Base-by-base conservation (phyloP, 2,329 filamentous ascomycete species). In the Tolypocladium capitatum region DNA sequence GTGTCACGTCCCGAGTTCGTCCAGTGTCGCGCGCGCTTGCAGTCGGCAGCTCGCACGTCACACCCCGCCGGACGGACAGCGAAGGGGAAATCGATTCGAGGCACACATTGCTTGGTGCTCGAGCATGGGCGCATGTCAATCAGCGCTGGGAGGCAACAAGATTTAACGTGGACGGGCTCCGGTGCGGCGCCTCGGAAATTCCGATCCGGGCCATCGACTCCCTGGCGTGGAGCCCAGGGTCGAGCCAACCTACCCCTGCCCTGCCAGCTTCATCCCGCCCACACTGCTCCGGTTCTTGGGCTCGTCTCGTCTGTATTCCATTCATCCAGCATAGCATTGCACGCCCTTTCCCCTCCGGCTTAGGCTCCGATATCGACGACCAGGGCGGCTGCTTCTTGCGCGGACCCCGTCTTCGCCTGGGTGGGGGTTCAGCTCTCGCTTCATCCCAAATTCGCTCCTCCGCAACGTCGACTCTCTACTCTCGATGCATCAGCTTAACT, bases 121-220 rank as follows among this genome's bases (percentile, higher is more conserved):
- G n/a, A n/a, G 5, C 10, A 18, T n/a, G 34, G 34, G 33, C 11
- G 9, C n/a, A n/a, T 13, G 18, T n/a, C n/a, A n/a, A n/a, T 21
- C n/a, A 6, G 34, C 34, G 6, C 18, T 20, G n/a, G 18, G 9
- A 13, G 13, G 24, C 24, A 24, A 24, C 24, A 3, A 24, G 24
- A 6, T n/a, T 18, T 16, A 9, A n/a, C n/a, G n/a, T n/a, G n/a
- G 24, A 24, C 24, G 24, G 3, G 24, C 24, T 24, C n/a, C n/a
- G n/a, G n/a, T 28, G 33, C 58, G 58, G 59, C 56, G 48, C 50
- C 54, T 60, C 48, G 60, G 52, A 60, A 60, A 61, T 58, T 62
- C 60, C 60, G 58, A 52, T 55, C 54, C 56, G 38, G n/a, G 16
- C n/a, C 34, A 16, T 27, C 38, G 14, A 6, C 28, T 13, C 28